Base-by-base conservation (phyloP, 1,139 yeast species). In the Hemisphaericaspora lyxosophila region DNA sequence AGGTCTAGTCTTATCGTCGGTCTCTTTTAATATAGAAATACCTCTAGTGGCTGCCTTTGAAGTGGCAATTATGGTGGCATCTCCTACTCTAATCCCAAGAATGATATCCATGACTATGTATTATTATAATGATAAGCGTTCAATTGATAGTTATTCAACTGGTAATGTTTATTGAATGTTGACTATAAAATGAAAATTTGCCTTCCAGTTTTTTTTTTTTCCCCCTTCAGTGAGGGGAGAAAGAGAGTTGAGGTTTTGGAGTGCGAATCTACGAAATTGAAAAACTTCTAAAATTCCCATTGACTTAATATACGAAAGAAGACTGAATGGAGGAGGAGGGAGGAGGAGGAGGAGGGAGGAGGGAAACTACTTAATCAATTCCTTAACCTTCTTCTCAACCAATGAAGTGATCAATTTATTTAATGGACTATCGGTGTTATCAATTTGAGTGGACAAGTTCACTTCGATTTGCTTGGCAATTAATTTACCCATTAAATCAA, bases 11-110 rank as follows among this genome's bases (percentile, higher is more conserved):
- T 92, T 92, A 64, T 88, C 96, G 62, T 92, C 98, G 35, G 78
- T 76, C 36, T 80, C 83, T 57, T 90, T 90, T 53, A 92, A 70
- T 33, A 92, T 79, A 8, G 97, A 85, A 46, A 94, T 89, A 42
- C 98, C 98, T 55, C 98, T 78, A 13, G 96, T 87, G 40, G 85
- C 87, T 4, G 97, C 96, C 61, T 85, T 88, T 15, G 97, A 89
- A 13, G 97, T 86, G 55, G 96, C 97, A 44, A 90, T 64, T 47
- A 92, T 72, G 30, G 92, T 95, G 44, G 82, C 75, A 54, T 88
- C 95, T 53, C 78, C 70, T 27, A 90, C 85, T 55, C 78, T 84
- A 53, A 92, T 83, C 43, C 97, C 97, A 52, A 92, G 71, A 44
- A 90, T 70, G 55, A 90, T 82, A 70, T 92, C 97, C 98, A 92